phyloP scores from a whole-genome alignment of 1,284 basidiomycete species.

The Mycosarcoma maydis region DNA sequence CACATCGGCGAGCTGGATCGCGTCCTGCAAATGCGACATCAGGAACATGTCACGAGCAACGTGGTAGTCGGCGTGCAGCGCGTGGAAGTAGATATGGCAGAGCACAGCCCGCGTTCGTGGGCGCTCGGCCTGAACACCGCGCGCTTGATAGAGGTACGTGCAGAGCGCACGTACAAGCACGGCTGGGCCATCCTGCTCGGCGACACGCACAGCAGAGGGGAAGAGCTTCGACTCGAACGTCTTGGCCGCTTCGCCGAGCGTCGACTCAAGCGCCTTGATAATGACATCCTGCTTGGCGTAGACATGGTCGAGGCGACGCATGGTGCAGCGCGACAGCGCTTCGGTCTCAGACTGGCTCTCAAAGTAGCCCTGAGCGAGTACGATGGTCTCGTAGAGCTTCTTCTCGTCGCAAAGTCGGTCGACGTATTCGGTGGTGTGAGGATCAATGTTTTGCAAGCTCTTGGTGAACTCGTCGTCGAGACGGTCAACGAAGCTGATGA shows the following conservation, averaged over 20 bases:
- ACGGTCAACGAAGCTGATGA: conserved; percentile 81
- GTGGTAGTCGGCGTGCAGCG: conserved; percentile 94
- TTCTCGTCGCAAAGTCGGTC: conserved; percentile 88
- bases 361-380: conserved; percentile 89
- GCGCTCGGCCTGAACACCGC: conserved; percentile 77
- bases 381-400: conserved; percentile 90
- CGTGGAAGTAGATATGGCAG: conserved; percentile 91
- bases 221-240: conserved; percentile 65
- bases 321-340: conserved; percentile 76
- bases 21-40: conserved; percentile 98
- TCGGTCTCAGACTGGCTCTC: conserved; percentile 54
- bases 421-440: conserved; percentile 97
- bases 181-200: conserved; percentile 69
- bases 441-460: conserved; percentile 97
- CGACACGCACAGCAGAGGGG: conserved; percentile 52
- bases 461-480: conserved; percentile 98
- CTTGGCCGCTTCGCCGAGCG: conserved; percentile 51
- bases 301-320: conserved; percentile 95
- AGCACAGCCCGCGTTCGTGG: conserved; percentile 96
- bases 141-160: conserved; percentile 88
- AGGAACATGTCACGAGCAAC: conserved; percentile 96
- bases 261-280: conserved; percentile 85
- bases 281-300: conserved; percentile 95
- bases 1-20: conserved; percentile 93
- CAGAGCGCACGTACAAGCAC: conserved; percentile 87